Conservation (phyloP, 1,284 basidiomycete species). For the Cutaneotrichosporon spelunceum region DNA sequence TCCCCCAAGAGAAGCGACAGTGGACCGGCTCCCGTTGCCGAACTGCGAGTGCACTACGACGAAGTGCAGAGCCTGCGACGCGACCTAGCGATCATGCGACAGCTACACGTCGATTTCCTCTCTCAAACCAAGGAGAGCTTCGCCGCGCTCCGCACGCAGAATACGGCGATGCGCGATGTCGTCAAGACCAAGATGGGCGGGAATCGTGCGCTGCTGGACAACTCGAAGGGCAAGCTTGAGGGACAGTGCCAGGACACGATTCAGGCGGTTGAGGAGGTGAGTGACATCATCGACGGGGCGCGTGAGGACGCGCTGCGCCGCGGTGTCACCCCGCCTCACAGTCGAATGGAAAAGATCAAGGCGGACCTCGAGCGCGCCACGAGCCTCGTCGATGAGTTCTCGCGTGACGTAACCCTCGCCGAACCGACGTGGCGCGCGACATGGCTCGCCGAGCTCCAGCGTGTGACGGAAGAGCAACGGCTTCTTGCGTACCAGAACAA, state of each 20-base stretch:
- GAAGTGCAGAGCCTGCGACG: slow-evolving; percentile 89
- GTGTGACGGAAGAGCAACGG: slow-evolving; percentile 96
- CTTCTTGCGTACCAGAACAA: slow-evolving; percentile 89
- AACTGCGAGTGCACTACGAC: slow-evolving; percentile 87
- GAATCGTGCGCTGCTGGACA: slow-evolving; percentile 81
- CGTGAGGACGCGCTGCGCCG: slow-evolving; percentile 89
- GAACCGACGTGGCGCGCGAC: slow-evolving; percentile 99
- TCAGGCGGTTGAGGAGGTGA: slow-evolving; percentile 88
- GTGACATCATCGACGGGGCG: slow-evolving; percentile 85
- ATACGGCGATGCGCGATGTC: slow-evolving; percentile 77
- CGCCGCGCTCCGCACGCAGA: slow-evolving; percentile 71
- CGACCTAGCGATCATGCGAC: slow-evolving; percentile 88
- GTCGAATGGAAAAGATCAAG: slow-evolving; percentile 68
- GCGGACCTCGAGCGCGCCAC: slow-evolving; percentile 70
- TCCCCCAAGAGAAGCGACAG: slow-evolving; percentile 6
- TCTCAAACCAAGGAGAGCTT: slow-evolving; percentile 83
- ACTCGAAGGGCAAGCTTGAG: slow-evolving; percentile 87
- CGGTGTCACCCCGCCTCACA: slow-evolving; percentile 76
- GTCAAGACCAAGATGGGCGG: slow-evolving; percentile 79
- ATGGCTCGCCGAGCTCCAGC: slow-evolving; percentile 93
- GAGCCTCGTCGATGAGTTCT: slow-evolving; percentile 70
- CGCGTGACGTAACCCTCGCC: slow-evolving; percentile 80
- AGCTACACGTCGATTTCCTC: slow-evolving; percentile 90
- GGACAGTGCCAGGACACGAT: slow-evolving; percentile 81
- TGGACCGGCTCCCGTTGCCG: slow-evolving; percentile 52